These are phyloP conservation scores for Emmonsia crescens DNA, from an alignment of 2,329 filamentous ascomycete genomes.

Conservation along the genomic window DNA sequence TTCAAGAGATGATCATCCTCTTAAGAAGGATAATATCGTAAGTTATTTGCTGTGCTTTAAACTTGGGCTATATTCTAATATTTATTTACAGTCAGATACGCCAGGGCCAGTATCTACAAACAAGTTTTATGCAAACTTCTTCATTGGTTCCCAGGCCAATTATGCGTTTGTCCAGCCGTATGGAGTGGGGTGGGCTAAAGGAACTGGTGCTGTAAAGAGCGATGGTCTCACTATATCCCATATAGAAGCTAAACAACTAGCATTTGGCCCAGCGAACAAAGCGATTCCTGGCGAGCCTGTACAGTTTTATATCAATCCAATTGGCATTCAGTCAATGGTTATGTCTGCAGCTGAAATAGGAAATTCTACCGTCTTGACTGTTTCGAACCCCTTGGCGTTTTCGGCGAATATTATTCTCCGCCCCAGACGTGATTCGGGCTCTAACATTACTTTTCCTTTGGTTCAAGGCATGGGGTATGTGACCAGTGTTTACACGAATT, in stretches of 20 bases:
- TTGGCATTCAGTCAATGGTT: constrained; percentile 70
- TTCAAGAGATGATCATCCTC: constrained; percentile 32
- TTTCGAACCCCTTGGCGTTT: constrained; percentile 44
- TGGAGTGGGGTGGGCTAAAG: constrained; percentile 56
- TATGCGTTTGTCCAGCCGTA: constrained; percentile 69
- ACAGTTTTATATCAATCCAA: constrained; percentile 67
- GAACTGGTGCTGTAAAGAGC: constrained; percentile 50
- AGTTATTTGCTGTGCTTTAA: constrained; percentile 11
- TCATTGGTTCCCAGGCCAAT: constrained; percentile 59
- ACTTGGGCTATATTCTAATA: background rate
- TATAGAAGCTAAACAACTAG: constrained; percentile 54
- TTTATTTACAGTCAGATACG: constrained; percentile 18
- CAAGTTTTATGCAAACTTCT: constrained; percentile 67
- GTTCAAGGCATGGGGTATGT: constrained; percentile 86
- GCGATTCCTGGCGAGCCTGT: constrained; percentile 46
- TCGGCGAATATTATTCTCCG: constrained; percentile 59
- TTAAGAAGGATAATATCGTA: constrained; percentile 31
- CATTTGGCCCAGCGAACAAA: constrained; percentile 49
- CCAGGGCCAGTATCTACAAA: constrained; percentile 35
- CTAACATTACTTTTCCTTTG: constrained; percentile 64
- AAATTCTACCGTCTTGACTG: constrained; percentile 44
- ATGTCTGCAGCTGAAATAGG: constrained; percentile 68
- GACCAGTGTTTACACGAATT: constrained; percentile 62
- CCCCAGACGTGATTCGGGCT: constrained; percentile 40
- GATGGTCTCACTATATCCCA: constrained; percentile 74